phyloP scores from a whole-genome alignment of 1,284 basidiomycete genomes.

The Apiotrichum montevideense region DNA sequence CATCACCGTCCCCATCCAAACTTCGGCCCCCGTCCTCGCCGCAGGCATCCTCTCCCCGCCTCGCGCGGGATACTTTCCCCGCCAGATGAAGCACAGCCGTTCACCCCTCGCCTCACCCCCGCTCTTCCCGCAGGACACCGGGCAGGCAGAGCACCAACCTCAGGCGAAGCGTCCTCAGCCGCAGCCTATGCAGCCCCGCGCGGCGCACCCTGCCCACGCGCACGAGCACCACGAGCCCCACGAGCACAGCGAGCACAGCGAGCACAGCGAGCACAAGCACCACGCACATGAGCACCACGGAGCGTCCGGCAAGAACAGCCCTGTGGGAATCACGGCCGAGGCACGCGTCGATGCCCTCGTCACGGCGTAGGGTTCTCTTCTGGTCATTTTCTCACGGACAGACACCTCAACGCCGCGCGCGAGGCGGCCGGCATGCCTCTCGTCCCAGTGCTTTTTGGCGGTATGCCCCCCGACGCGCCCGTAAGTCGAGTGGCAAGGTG shows the following conservation, averaged over 20 bases:
- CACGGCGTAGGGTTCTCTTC: background rate
- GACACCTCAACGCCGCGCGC: conserved; percentile 3
- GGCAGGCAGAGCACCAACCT: too few relatives aligned
- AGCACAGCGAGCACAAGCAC: too few relatives aligned
- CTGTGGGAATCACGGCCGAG: background rate
- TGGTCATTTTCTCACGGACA: background rate
- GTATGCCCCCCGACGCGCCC: background rate
- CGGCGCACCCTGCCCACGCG: too few relatives aligned
- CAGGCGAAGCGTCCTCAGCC: too few relatives aligned
- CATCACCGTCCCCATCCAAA: background rate
- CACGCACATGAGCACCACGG: background rate
- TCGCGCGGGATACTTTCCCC: background rate
- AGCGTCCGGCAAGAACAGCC: background rate
- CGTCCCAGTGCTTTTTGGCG: conserved; percentile 1
- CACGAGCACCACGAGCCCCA: too few relatives aligned
- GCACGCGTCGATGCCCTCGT: background rate
- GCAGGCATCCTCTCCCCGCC: too few relatives aligned
- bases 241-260: too few relatives aligned
- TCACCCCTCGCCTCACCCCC: background rate
- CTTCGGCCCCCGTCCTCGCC: background rate
- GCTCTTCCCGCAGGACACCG: background rate
- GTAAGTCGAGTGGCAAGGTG: background rate
- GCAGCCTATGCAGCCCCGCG: too few relatives aligned
- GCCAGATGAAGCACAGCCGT: background rate
- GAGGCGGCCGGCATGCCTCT: background rate